Evolutionary conservation across 345 rosid genomes (phyloP).

Genomic region (Eucalyptus grandis): DNA sequence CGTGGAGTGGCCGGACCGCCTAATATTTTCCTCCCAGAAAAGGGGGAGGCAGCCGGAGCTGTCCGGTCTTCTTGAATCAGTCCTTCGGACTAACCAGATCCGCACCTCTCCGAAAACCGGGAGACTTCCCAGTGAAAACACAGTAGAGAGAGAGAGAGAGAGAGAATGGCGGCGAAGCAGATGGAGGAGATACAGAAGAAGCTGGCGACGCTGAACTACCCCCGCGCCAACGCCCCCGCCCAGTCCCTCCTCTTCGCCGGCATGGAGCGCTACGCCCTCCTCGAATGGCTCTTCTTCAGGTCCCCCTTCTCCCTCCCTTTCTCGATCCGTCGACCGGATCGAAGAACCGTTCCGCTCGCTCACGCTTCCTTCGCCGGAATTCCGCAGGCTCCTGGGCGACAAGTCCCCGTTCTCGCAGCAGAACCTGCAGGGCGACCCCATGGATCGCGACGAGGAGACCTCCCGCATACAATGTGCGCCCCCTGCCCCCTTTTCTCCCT

Average conservation of each 20-base stretch:
- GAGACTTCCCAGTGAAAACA: neutral
- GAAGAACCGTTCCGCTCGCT: neutral
- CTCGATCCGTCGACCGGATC: neutral
- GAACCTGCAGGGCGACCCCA: conserved; percentile 71
- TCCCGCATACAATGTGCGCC: conserved; percentile 72
- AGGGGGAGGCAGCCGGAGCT: neutral
- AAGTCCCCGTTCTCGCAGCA: conserved; percentile 95
- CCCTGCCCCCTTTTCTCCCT: neutral
- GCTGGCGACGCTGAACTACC: conserved; percentile 48
- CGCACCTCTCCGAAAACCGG: neutral
- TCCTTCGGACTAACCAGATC: too few species aligned
- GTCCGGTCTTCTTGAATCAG: too few species aligned
- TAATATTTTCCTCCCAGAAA: too few species aligned
- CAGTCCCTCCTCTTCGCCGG: conserved; percentile 99
- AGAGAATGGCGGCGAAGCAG: conserved; percentile 73
- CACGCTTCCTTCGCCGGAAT: neutral
- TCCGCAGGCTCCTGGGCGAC: conserved; percentile 70
- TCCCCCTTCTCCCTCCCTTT: neutral
- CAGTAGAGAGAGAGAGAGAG: neutral
- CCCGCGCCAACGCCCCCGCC: conserved; percentile 83
- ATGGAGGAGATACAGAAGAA: conserved; percentile 95
- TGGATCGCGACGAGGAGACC: conserved; percentile 91
- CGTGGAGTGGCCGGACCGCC: neutral
- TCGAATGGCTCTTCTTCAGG: conserved; percentile 96
- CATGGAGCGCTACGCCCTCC: conserved; percentile 96